Evolutionary conservation across 2,329 filamentous ascomycete species (phyloP), one percentile per base, ranked within the genome.

Genomic region (Cladophialophora immunda): DNA sequence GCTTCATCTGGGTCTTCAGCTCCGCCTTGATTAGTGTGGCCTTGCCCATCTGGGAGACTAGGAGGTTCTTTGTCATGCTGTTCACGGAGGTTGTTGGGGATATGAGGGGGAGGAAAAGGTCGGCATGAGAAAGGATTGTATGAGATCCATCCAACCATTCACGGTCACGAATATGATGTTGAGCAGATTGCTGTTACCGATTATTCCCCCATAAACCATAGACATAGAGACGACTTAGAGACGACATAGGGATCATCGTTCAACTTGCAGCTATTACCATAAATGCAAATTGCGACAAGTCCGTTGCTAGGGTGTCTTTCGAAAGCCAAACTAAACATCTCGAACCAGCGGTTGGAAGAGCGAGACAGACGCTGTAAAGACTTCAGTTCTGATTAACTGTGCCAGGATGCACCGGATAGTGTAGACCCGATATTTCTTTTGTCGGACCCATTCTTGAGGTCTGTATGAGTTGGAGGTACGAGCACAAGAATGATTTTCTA

Each of bases 1-100:
- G 89, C 11, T 91, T 95, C 66, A 83, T 94, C 53, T 95, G 92
- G 92, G 85, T 57, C 2, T 82, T 81, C 75, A 71, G 69, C 7
- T 76, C 74, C 19, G 78, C 77, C 66, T 75, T 74, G 1, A 78
- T 82, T 22, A 80, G 76, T 64, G 78, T 78, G 22, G 72, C 81
- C 4, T 72, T 81, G 68, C 81, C 81, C 1, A 73, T 82, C 2
- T 80, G 78, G 72, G 80, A 82, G 74, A 80, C 79, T 27, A 75
- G 75, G 22, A 72, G 67, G 0, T 79, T 79, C 32, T 74, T 76
- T 30, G 59, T 27, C 30, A 52, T 67, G 47, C 53, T 73, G 19
- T 66, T 62, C 22, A 50, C 22, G 13, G 52, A 64, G 53, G 34
- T 70, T 7, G 41, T 57, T 9, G 54, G 47, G 5, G 63, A 68